Base-by-base conservation (phyloP, 169 alveolate genomes). In the Plasmodium cynomolgi region DNA sequence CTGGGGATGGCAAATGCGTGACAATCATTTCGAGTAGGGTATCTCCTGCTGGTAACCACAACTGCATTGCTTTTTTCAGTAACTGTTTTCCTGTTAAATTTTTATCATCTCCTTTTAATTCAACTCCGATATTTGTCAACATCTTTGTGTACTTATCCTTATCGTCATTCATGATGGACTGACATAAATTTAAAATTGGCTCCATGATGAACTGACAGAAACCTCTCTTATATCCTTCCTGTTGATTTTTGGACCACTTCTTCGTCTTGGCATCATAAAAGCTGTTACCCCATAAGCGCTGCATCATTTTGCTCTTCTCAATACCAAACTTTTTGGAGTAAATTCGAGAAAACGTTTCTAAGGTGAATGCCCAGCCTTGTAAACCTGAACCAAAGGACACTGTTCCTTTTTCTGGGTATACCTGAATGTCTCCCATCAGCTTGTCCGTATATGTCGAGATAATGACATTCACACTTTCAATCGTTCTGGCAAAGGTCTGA, bases 31-130 rank as follows among this genome's bases (percentile, higher is more conserved):
- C 99, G 88, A 99, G 96, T 77, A 99, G 96, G 37, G 99, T 98
- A 95, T 99, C 99, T 39, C 99, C 99, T 50, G 99, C 99, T 81
- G 99, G 99, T 93, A 99, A 96, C 99, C 99, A 99, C 88, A 98
- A 97, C 97, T 98, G 99, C 99, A 99, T 99, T 91, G 99, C 99
- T 50, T 99, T 98, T 98, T 99, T 99, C 95, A 99, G 96, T 91
- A 99, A 97, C 39, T 98, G 98, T 97, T 99, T 99, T 94, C 99
- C 99, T 4, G 97, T 97, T 62, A 98, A 97, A 41, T 98, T 98
- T 94, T 97, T 98, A 92, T 99, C 99, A 11, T 98, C 99, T 62
- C 98, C 98, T 95, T 98, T 98, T 86, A 99, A 97, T 74, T 97
- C 98, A 58, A 99, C 98, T 83, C 99, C 99, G 86, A 99, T 97